Base-by-base conservation (phyloP, 768 basidiomycete species). In the Chiua virens region DNA sequence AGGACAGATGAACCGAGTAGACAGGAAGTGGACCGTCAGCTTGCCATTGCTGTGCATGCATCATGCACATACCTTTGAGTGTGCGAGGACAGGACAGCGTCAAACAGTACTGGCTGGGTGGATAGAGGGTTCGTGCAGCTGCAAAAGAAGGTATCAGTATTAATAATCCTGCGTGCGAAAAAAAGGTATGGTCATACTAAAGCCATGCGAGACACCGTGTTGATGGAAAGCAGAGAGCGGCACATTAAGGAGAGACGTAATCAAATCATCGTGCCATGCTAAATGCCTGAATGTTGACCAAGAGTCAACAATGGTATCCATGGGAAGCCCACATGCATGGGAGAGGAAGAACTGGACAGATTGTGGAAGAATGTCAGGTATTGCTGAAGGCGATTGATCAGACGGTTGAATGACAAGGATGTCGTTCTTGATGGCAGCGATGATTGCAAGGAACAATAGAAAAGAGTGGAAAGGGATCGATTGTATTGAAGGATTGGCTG, bases 321-420 rank as follows among this genome's bases (percentile, higher is more conserved):
- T 32, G 13, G 37, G 17, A 10, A 53, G 46, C 17, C 5, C 10
- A 22, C 47, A 49, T 27, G 52, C 30, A 3, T 44, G 28, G 8
- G 47, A 48, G 3, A 53, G 47, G 11, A 53, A 49, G 2, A 4
- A 0, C 6, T 39, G 47, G 0, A 27, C 42, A n/a, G 47, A 49
- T 14, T 3, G 8, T 1, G 30, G 38, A 11, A 53, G 52, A 4
- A 53, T 10, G 2, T 35, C 14, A 1, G 30, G 47, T 8, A 34
- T 3, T 2, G 8, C 11, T 8, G 14, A 11, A 11, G 15, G 28
- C 1, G 15, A 22, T 1, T n/a, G 42, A 4, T 45, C 5, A 2
- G 52, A 44, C 0, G 38, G 47, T 18, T 53, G 52, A 3, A 49
- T n/a, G 5, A 53, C 32, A 13, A 49, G 30, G 4, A 53, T 49